Conservation (phyloP, 139 green algal species). For the Asterochloris erici region DNA sequence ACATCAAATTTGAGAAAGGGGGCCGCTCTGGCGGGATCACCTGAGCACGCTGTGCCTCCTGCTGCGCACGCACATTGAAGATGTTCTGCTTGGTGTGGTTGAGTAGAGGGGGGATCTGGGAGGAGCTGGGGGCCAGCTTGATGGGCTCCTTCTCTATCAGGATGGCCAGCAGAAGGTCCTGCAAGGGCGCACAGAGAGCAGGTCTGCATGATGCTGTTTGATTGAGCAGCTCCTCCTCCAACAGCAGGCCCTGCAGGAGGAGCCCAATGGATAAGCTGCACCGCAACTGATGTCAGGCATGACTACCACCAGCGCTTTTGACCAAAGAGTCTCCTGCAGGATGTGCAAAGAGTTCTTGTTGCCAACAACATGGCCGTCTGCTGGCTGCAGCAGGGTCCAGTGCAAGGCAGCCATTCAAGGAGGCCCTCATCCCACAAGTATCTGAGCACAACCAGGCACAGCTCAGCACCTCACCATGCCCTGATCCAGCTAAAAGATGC, state of each 20-base stretch:
- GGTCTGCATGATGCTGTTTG: not conserved
- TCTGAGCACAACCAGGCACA: not conserved
- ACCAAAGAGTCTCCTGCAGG: too few relatives aligned
- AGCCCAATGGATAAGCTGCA: too few relatives aligned
- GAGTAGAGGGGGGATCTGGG: constrained; percentile 64
- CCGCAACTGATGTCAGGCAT: too few relatives aligned
- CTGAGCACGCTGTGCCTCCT: constrained; percentile 15
- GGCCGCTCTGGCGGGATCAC: not conserved
- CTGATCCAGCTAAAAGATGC: not conserved
- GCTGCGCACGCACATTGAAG: constrained; percentile 23
- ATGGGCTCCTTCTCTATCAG: constrained; percentile 82
- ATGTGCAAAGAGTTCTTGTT: too few relatives aligned
- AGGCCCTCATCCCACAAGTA: too few relatives aligned
- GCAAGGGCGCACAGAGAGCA: constrained; percentile 2
- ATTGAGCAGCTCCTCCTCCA: not conserved
- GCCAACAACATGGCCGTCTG: too few relatives aligned
- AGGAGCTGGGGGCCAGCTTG: constrained; percentile 87
- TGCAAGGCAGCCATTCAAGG: too few relatives aligned
- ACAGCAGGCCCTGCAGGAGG: too few relatives aligned
- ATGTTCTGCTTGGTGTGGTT: constrained; percentile 42
- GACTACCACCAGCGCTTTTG: too few relatives aligned
- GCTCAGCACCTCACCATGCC: not conserved
- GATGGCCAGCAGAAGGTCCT: constrained; percentile 84
- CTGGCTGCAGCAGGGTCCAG: too few relatives aligned
- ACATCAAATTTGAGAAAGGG: too few relatives aligned